A percentile compares a stretch with the other conserved stretches of the same genome.
These are phyloP conservation scores for Ruellia speciosa DNA, from an alignment of 305 asterid species.

Conservation along the genomic window DNA sequence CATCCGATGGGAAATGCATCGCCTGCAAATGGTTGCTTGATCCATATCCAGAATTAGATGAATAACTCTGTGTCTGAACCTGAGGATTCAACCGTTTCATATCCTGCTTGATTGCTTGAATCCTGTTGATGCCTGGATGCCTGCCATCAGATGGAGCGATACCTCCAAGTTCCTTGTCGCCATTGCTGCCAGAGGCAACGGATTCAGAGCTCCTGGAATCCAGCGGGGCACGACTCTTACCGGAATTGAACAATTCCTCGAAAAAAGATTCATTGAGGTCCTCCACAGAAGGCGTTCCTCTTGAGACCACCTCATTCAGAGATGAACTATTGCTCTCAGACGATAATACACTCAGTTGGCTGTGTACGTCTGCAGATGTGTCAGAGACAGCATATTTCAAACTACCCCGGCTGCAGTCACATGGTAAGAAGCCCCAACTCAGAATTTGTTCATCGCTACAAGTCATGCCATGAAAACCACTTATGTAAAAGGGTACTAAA, in stretches of 20 bases:
- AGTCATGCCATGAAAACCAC: not conserved
- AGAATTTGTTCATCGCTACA: not conserved
- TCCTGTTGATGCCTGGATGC: constrained; percentile 16
- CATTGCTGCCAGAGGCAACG: not conserved
- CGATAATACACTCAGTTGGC: not conserved
- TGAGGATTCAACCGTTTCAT: constrained; percentile 19
- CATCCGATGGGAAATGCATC: constrained; percentile 13
- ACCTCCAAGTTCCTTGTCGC: constrained; percentile 14
- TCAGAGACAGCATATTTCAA: constrained; percentile 32
- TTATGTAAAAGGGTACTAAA: too few species aligned
- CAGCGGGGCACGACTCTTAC: too few species aligned
- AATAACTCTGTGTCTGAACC: constrained; percentile 16
- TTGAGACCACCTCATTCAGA: constrained; percentile 7
- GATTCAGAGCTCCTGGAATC: too few species aligned
- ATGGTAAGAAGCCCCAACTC: not conserved
- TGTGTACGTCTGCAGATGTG: constrained; percentile 16
- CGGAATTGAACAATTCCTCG: too few species aligned
- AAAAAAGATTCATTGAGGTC: too few species aligned
- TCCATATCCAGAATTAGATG: constrained; percentile 20
- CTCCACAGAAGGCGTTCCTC: not conserved
- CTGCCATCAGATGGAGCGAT: constrained; percentile 10
- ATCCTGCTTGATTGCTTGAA: constrained; percentile 16
- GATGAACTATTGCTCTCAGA: constrained; percentile 18
- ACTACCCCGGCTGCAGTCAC: constrained; percentile 37
- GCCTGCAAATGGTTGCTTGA: constrained; percentile 28